Evolutionary conservation across 2,329 filamentous ascomycete genomes (phyloP).

Genomic region (Fusarium redolens): DNA sequence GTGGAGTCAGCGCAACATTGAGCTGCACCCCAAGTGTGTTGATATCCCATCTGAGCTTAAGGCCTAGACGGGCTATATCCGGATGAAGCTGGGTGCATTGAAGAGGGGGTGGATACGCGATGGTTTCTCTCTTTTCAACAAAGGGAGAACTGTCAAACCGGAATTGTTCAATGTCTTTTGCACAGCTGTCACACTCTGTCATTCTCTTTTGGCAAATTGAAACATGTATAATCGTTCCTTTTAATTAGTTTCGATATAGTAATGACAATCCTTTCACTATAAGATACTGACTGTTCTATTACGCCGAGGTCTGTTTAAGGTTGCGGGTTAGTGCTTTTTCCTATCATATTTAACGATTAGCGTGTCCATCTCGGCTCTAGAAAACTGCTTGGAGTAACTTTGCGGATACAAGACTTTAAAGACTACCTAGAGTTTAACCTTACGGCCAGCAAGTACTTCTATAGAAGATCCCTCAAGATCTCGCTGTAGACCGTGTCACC

Average conservation of each 20-base stretch:
- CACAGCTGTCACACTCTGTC: not conserved
- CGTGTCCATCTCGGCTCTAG: rapidly evolving
- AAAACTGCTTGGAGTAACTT: not conserved
- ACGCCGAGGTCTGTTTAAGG: not conserved
- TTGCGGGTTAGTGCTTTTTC: no score
- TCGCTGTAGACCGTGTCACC: rapidly evolving
- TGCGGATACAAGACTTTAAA: rapidly evolving
- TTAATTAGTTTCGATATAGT: not conserved
- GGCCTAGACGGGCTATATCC: not conserved
- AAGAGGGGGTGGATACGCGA: not conserved
- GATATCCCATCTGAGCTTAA: not conserved
- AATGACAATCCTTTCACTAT: not conserved
- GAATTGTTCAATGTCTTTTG: not conserved
- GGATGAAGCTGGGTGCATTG: not conserved
- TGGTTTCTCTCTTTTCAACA: not conserved
- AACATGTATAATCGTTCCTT: not conserved
- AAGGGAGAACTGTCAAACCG: not conserved
- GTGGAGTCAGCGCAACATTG: constrained; percentile 8
- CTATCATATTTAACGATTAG: no score
- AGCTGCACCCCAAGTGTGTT: constrained; percentile 5
- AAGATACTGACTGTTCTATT: no score
- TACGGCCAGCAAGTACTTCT: rapidly evolving
- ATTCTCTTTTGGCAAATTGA: not conserved
- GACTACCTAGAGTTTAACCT: not conserved
- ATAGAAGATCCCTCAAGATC: no score